These are phyloP conservation scores for Graphilbum sp. DNA, from an alignment of 2,329 filamentous ascomycete species.

Conservation along the genomic window DNA sequence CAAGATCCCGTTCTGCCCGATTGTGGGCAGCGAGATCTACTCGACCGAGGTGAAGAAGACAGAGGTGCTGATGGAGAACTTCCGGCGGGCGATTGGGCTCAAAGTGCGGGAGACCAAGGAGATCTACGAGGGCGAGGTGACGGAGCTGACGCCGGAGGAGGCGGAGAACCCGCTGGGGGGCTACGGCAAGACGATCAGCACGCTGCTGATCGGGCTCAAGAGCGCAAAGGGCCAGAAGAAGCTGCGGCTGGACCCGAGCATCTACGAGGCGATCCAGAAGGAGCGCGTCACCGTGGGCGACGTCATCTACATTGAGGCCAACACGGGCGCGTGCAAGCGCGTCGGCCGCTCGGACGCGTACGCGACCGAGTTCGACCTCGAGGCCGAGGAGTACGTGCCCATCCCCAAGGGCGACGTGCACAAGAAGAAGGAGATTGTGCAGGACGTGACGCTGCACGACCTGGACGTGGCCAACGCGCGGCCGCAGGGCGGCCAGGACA, in stretches of 20 bases:
- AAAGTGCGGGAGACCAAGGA: conserved; percentile 98
- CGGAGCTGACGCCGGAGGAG: conserved; percentile 92
- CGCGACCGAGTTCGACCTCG: conserved; percentile 94
- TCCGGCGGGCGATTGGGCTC: conserved; percentile 85
- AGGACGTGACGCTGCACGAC: conserved; percentile 94
- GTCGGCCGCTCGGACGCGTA: conserved; percentile 94
- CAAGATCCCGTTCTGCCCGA: conserved; percentile 96
- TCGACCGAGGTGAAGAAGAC: conserved; percentile 99
- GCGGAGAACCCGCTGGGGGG: conserved; percentile 93
- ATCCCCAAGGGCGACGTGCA: conserved; percentile 98
- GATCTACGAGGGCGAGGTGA: conserved; percentile 97
- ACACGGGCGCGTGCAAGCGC: conserved; percentile 94
- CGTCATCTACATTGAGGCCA: conserved; percentile 98
- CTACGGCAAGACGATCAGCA: conserved; percentile 95
- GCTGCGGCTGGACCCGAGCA: conserved; percentile 86
- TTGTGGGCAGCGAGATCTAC: conserved; percentile 96
- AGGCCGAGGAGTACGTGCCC: conserved; percentile 97
- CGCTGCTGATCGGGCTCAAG: conserved; percentile 85
- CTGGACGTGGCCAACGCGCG: conserved; percentile 89
- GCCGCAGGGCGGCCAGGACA: conserved; percentile 93
- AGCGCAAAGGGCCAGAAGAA: conserved; percentile 96
- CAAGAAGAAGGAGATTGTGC: conserved; percentile 99
- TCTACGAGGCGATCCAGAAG: conserved; percentile 98
- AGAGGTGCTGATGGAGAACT: conserved; percentile 98
- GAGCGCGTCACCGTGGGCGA: conserved; percentile 92